Evolutionary conservation across 192 early-diverging fungal species (phyloP).

Genomic region (Backusella parvicylindrica): DNA sequence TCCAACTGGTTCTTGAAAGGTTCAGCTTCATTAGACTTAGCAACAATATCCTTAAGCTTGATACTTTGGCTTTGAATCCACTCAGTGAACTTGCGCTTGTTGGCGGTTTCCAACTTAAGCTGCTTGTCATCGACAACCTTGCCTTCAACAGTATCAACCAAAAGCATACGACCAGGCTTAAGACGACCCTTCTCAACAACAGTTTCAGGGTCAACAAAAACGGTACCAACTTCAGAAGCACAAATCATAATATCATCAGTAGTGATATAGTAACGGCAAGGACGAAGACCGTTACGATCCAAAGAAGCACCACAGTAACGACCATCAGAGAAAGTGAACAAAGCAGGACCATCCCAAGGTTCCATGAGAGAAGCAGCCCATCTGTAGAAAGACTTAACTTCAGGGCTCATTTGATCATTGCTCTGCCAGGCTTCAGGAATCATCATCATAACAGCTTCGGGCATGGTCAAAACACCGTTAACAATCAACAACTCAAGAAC

Average conservation of each 20-base stretch:
- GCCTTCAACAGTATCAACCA: constrained; percentile 92
- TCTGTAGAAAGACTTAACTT: constrained; percentile 92
- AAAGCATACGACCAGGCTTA: constrained; percentile 94
- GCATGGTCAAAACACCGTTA: constrained; percentile 86
- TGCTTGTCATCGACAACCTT: constrained; percentile 87
- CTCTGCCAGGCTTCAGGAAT: constrained; percentile 98
- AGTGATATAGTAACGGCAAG: constrained; percentile 97
- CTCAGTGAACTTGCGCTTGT: constrained; percentile 67
- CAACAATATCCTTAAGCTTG: constrained; percentile 58
- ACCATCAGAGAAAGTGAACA: constrained; percentile 97
- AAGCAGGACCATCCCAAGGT: constrained; percentile 96
- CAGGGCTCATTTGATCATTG: constrained; percentile 77
- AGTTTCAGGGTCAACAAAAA: constrained; percentile 73
- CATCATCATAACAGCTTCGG: constrained; percentile 99
- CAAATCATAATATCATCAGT: constrained; percentile 93
- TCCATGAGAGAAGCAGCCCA: constrained; percentile 99
- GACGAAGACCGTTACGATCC: constrained; percentile 96
- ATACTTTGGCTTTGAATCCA: constrained; percentile 89
- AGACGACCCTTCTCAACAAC: constrained; percentile 90
- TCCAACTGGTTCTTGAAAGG: constrained; percentile 50
- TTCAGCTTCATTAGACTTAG: constrained; percentile 30
- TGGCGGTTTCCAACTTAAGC: constrained; percentile 76
- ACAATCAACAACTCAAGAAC: constrained; percentile 93
- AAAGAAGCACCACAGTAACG: constrained; percentile 97
- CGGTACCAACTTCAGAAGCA: constrained; percentile 94